Base-by-base conservation (phyloP, 345 rosid genomes). In the Lenwebbia sp. region DNA sequence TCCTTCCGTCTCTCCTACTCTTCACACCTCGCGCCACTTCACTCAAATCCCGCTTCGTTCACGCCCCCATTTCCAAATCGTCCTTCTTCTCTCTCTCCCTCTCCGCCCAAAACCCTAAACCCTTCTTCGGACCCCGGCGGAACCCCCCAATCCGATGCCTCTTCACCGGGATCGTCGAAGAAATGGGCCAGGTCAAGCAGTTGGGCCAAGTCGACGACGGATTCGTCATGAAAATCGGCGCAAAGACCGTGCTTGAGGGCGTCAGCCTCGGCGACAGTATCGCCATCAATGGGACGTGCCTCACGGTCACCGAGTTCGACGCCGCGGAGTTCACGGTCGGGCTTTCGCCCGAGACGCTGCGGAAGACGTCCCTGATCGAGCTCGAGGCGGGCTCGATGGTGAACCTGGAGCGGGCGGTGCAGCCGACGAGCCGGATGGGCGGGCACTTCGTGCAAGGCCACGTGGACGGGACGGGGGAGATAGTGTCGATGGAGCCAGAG, bases 391-490 rank as follows among this genome's bases (percentile, higher is more conserved):
- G 98, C 41, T 95, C 98, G 23, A 57, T 86, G 90, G 98, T 95
- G 88, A 96, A 96, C 82, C 88, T 96, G 91, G 98, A 95, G 93
- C 90, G 98, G 85, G 98, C 98, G 11, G 90, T 95, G 55, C 95
- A 90, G 86, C 98, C 99, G 8, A 88, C 91, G 28, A 92, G 92
- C 58, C 87, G 97, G 22, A 94, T 95, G 98, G 99, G 99, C 2
- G 98, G 98, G 26, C 98, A 96, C 89, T 94, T 95, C 85, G 98
- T 94, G 89, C 98, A 94, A 91, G 99, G 99, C 11, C 98, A 95
- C 85, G 98, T 96, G 86, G 99, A 96, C 84, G 98, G 98, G 12
- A 94, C 97, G 19, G 99, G 98, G 57, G 93, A 88, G 94, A 96
- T 96, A 2, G 93, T 92, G 54, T 88, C 88, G 62, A 94, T 89